Evolutionary conservation across 495 filamentous ascomycete species (phyloP), one percentile per base, ranked within the genome.

Genomic region (Poronia punctata): DNA sequence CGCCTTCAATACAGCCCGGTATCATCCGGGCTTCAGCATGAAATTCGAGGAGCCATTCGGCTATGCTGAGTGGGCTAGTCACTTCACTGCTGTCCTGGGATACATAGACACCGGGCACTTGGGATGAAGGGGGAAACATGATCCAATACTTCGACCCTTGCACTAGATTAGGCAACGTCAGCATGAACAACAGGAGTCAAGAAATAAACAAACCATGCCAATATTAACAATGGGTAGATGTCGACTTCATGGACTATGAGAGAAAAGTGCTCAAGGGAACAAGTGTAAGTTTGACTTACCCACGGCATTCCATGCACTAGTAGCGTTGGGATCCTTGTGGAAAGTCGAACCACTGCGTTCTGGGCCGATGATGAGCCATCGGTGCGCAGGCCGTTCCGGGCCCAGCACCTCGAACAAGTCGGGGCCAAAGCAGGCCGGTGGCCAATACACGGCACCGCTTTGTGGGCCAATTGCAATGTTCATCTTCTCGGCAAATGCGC

Each of bases 71-170:
- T 6, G 92, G 92, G 20, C 82, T 85, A 0, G 92, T 98, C 12
- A 98, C 88, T 61, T 98, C 92, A 53, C 88, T 90, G 52, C 86
- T 82, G 56, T 98, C 92, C 25, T 82, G 74, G 6, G 88, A 94
- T 8, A 95, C 88, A 52, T 84, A 93, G 14, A 98, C 88, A 15
- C 92, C 92, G 4, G 92, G 92, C 7, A 52, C 78, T 62, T 28
- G 72, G 25, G 52, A 66, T 17, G 72, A 75, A 20, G 74, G 81
- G 66, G 32, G 92, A 79, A 70, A 96, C 69, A 73, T 94, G 46
- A 98, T 93, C 92, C 92, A 98, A 67, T 97, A 98, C 60, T 98
- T 98, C 14, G 83, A 79, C 11, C 92, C 92, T 38, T 82, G 74
- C 22, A 98, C 30, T 45, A 16, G 9, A 32, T 15, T 45, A 12